Base-by-base conservation (phyloP, 2,329 filamentous ascomycete genomes). In the Paecilomyces sp. region DNA sequence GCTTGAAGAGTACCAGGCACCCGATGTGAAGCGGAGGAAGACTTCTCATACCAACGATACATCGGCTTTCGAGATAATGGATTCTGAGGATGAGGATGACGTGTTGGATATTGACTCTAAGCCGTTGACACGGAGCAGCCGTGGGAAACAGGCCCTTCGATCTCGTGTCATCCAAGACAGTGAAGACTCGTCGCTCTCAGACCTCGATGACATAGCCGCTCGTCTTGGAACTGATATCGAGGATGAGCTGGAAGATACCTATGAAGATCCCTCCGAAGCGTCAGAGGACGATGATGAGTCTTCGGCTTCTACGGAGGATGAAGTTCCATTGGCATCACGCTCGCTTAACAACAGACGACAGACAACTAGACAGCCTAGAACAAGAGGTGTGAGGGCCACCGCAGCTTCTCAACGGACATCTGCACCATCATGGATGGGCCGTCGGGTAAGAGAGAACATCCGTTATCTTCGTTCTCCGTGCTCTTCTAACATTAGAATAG, bases 1-100 rank as follows among this genome's bases (percentile, higher is more conserved):
- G 66, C 75, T 82, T 31, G 78, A 85, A 64, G 80, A 83, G 63
- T 82, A 83, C 58, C 70, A 72, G 11, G 64, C 69, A 24, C 64
- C 68, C 9, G 67, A 62, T 11, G 61, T 60, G 5, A 78, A 79
- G 66, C 76, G 75, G 62, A 71, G 63, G 51, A 76, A 74, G 64
- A 58, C 64, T 9, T 62, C 62, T 15, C 62, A 30, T 60, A 59
- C 33, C 55, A 64, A 25, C 53, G 60, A 51, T 60, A 58, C 56
- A 24, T 56, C 15, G 57, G 57, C 55, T 56, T 36, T 57, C 57
- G 66, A 66, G 55, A 67, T 68, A n/a, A 57, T 63, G 33, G 71
- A 74, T 57, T 68, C 67, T 9, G 15, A 47, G 15, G 41, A 41
- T 22, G 22, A 13, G 36, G n/a, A n/a, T 6, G 36, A 41, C 25